Evolutionary conservation across 345 rosid species (phyloP).

Genomic region (Combretum micranthum): DNA sequence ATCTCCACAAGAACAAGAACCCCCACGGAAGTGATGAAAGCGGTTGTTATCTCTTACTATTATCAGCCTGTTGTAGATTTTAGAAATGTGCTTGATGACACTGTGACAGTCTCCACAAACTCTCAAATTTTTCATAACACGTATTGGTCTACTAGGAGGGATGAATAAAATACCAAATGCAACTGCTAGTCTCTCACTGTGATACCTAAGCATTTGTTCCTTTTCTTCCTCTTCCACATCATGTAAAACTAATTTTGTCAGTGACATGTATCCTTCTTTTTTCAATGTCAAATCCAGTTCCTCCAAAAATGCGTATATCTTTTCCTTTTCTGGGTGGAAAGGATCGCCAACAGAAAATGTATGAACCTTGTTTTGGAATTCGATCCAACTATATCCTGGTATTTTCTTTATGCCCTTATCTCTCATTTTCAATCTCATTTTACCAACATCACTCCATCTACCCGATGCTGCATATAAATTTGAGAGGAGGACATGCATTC

Average conservation of each 20-base stretch:
- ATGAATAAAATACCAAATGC: constrained; percentile 28
- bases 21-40: constrained; percentile 29
- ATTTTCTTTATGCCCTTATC: constrained; percentile 21
- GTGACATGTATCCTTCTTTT: constrained; percentile 23
- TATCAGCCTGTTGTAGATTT: constrained; percentile 19
- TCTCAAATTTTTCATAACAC: constrained; percentile 30
- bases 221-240: constrained; percentile 25
- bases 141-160: constrained; percentile 27
- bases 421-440: constrained; percentile 25
- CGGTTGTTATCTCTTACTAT: constrained; percentile 28
- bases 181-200: constrained; percentile 31
- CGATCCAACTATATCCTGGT: constrained; percentile 30
- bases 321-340: constrained; percentile 23
- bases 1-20: constrained; percentile 32
- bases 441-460: constrained; percentile 25
- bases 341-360: constrained; percentile 24
- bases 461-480: constrained; percentile 25
- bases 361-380: constrained; percentile 25
- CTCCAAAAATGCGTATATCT: constrained; percentile 24
- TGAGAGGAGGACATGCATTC: constrained; percentile 28
- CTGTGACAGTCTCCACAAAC: constrained; percentile 29
- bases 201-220: constrained; percentile 28
- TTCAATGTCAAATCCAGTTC: constrained; percentile 18
- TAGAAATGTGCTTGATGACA: constrained; percentile 24
- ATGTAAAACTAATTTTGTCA: constrained; percentile 19